Percentiles rank a stretch among this genome's conserved stretches.
Evolutionary conservation across 257 asterid genomes (phyloP).

Genomic region (Linaria vulgaris): DNA sequence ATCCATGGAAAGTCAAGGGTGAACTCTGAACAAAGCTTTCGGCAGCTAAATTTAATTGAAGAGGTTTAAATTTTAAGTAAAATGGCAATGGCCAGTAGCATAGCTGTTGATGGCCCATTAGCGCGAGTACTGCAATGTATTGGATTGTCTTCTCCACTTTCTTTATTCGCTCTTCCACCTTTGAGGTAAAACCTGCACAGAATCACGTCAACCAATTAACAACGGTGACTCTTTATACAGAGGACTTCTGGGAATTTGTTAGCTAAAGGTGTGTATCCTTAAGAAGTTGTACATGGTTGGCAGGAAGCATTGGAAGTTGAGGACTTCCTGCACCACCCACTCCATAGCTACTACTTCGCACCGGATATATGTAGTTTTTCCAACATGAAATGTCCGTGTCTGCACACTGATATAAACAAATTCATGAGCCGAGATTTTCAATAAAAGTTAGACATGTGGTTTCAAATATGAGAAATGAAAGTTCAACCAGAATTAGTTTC

Average conservation of each 20-base stretch:
- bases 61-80: background rate
- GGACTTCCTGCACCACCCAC: constrained; percentile 96
- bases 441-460: background rate
- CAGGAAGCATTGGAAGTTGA: constrained; percentile 79
- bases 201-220: constrained; percentile 5
- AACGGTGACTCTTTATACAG: too few species aligned
- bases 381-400: constrained; percentile 56
- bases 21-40: background rate
- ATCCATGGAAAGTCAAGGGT: background rate
- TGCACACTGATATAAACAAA: constrained; percentile 42
- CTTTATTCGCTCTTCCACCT: constrained; percentile 67
- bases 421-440: too few species aligned
- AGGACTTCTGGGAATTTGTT: background rate
- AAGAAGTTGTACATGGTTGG: constrained; percentile 86
- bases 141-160: constrained; percentile 62
- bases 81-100: constrained; percentile 68
- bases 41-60: background rate
- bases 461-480: background rate
- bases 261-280: constrained; percentile 48
- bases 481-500: background rate
- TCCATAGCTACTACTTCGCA: constrained; percentile 97
- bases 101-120: constrained; percentile 83
- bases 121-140: constrained; percentile 70
- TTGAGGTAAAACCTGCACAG: constrained; percentile 78
- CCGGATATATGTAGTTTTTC: constrained; percentile 56